Evolutionary conservation across 2,329 filamentous ascomycete genomes (phyloP), one percentile per base, ranked within the genome.

Genomic region (Aureobasidium sp.): DNA sequence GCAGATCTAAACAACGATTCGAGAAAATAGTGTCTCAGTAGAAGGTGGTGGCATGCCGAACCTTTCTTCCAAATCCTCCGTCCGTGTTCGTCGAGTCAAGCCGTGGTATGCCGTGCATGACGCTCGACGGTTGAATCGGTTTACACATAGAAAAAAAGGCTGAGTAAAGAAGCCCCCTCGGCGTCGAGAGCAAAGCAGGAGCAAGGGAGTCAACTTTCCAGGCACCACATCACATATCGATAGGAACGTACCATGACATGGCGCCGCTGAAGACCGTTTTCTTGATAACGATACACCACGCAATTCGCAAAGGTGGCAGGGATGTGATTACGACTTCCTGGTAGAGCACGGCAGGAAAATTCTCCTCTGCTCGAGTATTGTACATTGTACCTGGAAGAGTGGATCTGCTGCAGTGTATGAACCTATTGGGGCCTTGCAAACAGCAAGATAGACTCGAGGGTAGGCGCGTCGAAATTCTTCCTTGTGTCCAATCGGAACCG

Each of bases 401-500:
- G 41, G 41, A 44, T 9, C 27, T 27, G 10, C 2, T 1, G 21
- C 27, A 6, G 25, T 29, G n/a, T 53, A 27, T 37, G 51, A 39
- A 55, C 51, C 51, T 55, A 39, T 44, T 25, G 9, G 5, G 44
- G 13, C 51, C 50, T 55, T 32, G 37, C 39, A 32, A 55, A 21
- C 51, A 44, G 30, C 50, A 14, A 57, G 39, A 57, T 57, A 57
- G 29, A 57, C 53, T 57, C 53, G 41, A 45, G 29, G 53, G 21
- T 25, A 27, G 21, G 53, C 53, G 53, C 53, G 53, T 57, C 34
- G 30, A 44, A 29, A n/a, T 41, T 13, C 39, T n/a, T 25, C 11
- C 10, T 14, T 9, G 6, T 30, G 13, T 2, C 53, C 39, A 57
- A 57, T 57, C 39, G 41, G 53, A 57, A 29, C 25, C 34, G 53